Evolutionary conservation across 768 basidiomycete species (phyloP).

Genomic region (Mrakia hoshinonis): DNA sequence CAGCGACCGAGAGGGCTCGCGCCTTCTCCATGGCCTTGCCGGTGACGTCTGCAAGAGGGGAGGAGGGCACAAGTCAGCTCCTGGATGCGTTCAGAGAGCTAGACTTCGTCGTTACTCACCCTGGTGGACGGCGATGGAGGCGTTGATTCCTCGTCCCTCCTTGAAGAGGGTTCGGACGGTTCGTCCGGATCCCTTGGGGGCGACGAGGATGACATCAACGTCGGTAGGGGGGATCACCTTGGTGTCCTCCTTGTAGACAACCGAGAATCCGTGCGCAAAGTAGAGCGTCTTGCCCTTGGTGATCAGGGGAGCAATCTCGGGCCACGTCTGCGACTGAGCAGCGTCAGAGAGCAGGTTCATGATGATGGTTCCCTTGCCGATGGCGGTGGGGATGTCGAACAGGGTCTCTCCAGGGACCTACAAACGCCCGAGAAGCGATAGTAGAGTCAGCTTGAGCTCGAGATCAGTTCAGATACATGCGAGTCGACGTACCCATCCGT

Average conservation of each 20-base stretch:
- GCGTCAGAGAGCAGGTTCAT: slow-evolving; percentile 99
- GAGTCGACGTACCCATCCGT: slow-evolving; percentile 22
- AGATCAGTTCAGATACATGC: background rate
- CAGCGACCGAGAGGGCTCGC: slow-evolving; percentile 80
- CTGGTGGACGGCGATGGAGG: slow-evolving; percentile 29
- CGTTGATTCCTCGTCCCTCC: slow-evolving; percentile 95
- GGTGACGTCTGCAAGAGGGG: slow-evolving; percentile 97
- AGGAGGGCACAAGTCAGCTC: slow-evolving; percentile 56
- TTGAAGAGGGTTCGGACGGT: slow-evolving; percentile 99
- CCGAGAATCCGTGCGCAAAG: slow-evolving; percentile 99
- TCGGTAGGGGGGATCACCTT: slow-evolving; percentile 82
- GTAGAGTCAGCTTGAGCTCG: background rate
- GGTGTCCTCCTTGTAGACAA: slow-evolving; percentile 96
- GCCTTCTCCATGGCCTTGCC: slow-evolving; percentile 98
- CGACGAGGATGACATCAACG: slow-evolving; percentile 97
- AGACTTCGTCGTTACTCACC: background rate
- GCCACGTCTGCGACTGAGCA: slow-evolving; percentile 96
- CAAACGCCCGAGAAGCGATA: slow-evolving; percentile 33
- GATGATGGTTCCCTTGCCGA: slow-evolving; percentile 90
- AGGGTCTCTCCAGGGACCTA: slow-evolving; percentile 82
- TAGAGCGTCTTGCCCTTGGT: slow-evolving; percentile 99
- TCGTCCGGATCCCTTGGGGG: slow-evolving; percentile 96
- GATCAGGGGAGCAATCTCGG: slow-evolving; percentile 78
- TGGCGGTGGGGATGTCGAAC: slow-evolving; percentile 97
- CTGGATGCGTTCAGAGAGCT: background rate